Percentiles rank a stretch among this genome's conserved stretches.
Conservation (phyloP, 768 basidiomycete genomes). For the Lepiota brunneoincarnata region DNA sequence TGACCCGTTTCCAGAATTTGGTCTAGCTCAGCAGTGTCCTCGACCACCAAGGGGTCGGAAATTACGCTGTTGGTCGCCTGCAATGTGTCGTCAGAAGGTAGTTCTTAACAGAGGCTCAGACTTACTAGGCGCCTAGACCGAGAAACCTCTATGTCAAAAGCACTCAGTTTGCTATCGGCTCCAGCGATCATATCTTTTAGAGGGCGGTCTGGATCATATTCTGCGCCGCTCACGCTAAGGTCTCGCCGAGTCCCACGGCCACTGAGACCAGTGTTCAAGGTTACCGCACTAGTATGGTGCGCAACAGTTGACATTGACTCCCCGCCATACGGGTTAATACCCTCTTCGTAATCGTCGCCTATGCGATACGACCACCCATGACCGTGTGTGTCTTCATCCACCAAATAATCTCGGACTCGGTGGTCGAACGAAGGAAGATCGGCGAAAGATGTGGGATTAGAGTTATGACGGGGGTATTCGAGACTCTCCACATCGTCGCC, state of each 20-base stretch:
- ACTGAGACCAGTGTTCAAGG: constrained; percentile 79
- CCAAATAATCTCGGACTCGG: constrained; percentile 49
- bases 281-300: constrained; percentile 88
- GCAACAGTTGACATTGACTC: constrained; percentile 80
- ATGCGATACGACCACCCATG: constrained; percentile 59
- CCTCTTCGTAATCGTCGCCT: constrained; percentile 58
- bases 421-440: constrained; percentile 64
- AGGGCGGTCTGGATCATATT: constrained; percentile 84
- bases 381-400: constrained; percentile 47
- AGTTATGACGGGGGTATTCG: constrained; percentile 72
- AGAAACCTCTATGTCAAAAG: constrained; percentile 50
- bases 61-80: constrained; percentile 34
- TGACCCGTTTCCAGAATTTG: constrained; percentile 56
- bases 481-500: constrained; percentile 46
- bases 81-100: constrained; percentile 4
- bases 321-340: constrained; percentile 61
- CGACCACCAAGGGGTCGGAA: constrained; percentile 57
- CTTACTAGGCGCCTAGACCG: constrained; percentile 49
- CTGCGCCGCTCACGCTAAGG: constrained; percentile 65
- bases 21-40: constrained; percentile 62
- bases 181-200: constrained; percentile 69
- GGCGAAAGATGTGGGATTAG: constrained; percentile 51
- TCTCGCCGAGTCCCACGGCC: constrained; percentile 50
- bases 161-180: constrained; percentile 52
- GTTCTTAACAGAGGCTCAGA: constrained; percentile 9